phyloP scores from a whole-genome alignment of 768 basidiomycete genomes.

The Auricularia sp. region DNA sequence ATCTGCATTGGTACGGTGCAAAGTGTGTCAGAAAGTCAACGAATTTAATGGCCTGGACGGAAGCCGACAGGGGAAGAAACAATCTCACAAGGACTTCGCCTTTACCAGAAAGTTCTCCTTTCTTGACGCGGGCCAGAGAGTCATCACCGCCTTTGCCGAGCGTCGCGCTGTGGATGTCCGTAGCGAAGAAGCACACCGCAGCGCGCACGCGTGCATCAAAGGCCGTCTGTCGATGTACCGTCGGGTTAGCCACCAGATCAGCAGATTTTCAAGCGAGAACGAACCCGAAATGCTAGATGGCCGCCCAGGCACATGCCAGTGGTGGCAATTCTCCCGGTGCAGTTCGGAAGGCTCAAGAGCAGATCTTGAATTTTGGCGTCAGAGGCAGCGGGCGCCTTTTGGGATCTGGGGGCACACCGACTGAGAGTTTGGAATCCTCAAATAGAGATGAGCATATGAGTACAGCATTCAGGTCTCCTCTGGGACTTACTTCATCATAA shows the following conservation, averaged over 20 bases:
- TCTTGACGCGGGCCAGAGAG: slow-evolving; percentile 58
- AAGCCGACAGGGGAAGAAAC: not conserved
- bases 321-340: slow-evolving; percentile 85
- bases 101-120: slow-evolving; percentile 67
- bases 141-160: slow-evolving; percentile 85
- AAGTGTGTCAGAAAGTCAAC: too few species aligned
- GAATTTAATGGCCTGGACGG: too few species aligned
- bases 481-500: slow-evolving; percentile 64
- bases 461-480: not conserved
- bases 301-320: slow-evolving; percentile 91
- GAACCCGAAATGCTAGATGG: slow-evolving; percentile 55
- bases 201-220: slow-evolving; percentile 78
- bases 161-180: slow-evolving; percentile 81
- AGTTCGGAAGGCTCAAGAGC: slow-evolving; percentile 60
- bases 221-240: slow-evolving; percentile 47
- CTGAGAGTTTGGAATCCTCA: slow-evolving; percentile 67
- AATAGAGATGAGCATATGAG: not conserved
- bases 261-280: slow-evolving; percentile 3
- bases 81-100: slow-evolving; percentile 71
- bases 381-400: not conserved
- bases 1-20: slow-evolving; percentile 35
- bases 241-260: too few species aligned
- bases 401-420: slow-evolving; percentile 25
- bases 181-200: slow-evolving; percentile 90
- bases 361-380: slow-evolving; percentile 29